Conservation (phyloP, 2,329 filamentous ascomycete genomes). For the Xylaria hypoxylon region DNA sequence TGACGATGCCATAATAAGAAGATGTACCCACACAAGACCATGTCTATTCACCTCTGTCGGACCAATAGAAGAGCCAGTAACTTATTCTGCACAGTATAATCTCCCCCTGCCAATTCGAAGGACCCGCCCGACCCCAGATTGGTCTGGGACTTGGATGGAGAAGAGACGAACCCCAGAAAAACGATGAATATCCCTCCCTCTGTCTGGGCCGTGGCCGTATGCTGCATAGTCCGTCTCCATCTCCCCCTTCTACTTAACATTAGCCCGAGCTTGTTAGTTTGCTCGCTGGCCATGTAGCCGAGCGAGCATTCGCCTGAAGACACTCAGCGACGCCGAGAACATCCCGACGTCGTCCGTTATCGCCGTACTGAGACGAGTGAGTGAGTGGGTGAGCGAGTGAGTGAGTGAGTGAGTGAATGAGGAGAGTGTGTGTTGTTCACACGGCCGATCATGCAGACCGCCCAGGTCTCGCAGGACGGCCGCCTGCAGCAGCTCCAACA, state of each 20-base stretch:
- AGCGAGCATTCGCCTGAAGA: slow-evolving; percentile 40
- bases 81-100: neutral
- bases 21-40: neutral
- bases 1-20: too few species aligned
- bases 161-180: slow-evolving; percentile 26
- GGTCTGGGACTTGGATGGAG: slow-evolving; percentile 4
- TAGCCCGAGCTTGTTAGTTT: slow-evolving; percentile 55
- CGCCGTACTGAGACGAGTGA: neutral
- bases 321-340: slow-evolving; percentile 23
- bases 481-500: slow-evolving; percentile 30
- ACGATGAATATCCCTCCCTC: slow-evolving; percentile 23
- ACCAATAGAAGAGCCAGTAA: slow-evolving; percentile 8
- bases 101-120: neutral
- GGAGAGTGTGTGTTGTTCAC: slow-evolving; percentile 4
- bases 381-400: neutral
- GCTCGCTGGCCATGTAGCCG: slow-evolving; percentile 48
- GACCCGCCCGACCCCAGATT: slow-evolving; percentile 29
- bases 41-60: slow-evolving; percentile 1
- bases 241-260: slow-evolving; percentile 58
- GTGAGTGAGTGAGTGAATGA: neutral
- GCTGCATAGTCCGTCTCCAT: slow-evolving; percentile 12
- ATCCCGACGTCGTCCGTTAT: slow-evolving; percentile 9
- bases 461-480: slow-evolving; percentile 43
- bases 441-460: slow-evolving; percentile 42
- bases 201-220: slow-evolving; percentile 1